These are phyloP conservation scores for Suhomyces coccinellae DNA, from an alignment of 1,139 yeast genomes.

Conservation along the genomic window DNA sequence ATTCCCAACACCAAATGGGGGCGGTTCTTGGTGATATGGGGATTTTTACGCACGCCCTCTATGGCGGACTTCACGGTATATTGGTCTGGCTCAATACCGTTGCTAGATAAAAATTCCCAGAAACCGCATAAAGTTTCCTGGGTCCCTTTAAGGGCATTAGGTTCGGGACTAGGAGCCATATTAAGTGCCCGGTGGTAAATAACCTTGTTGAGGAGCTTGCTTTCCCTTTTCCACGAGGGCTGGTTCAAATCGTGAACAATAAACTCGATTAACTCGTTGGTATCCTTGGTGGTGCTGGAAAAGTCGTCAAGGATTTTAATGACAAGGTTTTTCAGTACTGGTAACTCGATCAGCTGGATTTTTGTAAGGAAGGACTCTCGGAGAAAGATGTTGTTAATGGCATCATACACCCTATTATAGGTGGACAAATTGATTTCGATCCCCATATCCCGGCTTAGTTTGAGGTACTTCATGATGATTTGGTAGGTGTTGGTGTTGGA, in stretches of 20 bases:
- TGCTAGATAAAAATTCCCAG: slow-evolving; percentile 14
- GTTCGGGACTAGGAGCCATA: slow-evolving; percentile 7
- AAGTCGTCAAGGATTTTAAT: slow-evolving; percentile 40
- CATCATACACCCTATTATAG: slow-evolving; percentile 41
- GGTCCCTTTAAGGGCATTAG: not conserved
- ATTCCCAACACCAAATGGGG: slow-evolving; percentile 18
- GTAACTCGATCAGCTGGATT: slow-evolving; percentile 33
- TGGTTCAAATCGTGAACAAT: slow-evolving; percentile 36
- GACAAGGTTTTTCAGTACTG: slow-evolving; percentile 34
- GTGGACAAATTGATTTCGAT: slow-evolving; percentile 39
- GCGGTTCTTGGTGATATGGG: slow-evolving; percentile 10
- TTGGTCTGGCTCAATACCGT: slow-evolving; percentile 10
- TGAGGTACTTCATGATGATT: slow-evolving; percentile 33
- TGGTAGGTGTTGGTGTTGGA: slow-evolving; percentile 35
- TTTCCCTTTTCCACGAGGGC: slow-evolving; percentile 32
- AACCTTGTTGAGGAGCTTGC: slow-evolving; percentile 33
- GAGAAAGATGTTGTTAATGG: slow-evolving; percentile 38
- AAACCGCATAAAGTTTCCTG: slow-evolving; percentile 1
- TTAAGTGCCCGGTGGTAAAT: slow-evolving; percentile 22
- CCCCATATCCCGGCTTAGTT: slow-evolving; percentile 27
- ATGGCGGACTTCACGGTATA: slow-evolving; percentile 17
- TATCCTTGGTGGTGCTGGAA: slow-evolving; percentile 27
- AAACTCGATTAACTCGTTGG: slow-evolving; percentile 32
- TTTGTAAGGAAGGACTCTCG: slow-evolving; percentile 39
- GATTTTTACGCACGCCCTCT: slow-evolving; percentile 17